These are phyloP conservation scores for Chaetomiaceae sp. DNA, from an alignment of 2,329 filamentous ascomycete genomes.

Conservation along the genomic window DNA sequence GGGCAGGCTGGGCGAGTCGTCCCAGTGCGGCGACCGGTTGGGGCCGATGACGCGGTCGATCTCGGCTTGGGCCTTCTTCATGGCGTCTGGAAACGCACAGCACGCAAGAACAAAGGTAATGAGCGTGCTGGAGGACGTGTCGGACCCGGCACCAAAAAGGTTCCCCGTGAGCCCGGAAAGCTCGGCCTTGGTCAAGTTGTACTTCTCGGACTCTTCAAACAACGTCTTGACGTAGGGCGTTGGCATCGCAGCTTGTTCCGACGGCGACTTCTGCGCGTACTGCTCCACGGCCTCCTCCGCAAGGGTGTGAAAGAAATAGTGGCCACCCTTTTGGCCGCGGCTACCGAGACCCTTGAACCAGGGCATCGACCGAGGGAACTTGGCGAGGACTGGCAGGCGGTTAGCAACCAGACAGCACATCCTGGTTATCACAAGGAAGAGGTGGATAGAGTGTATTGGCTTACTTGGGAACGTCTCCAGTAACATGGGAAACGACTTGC, in stretches of 20 bases:
- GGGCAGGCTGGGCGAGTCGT: conserved; percentile 43
- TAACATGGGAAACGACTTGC: conserved; percentile 50
- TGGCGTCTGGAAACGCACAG: conserved; percentile 42
- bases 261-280: conserved; percentile 25
- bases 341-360: conserved; percentile 45
- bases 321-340: conserved; percentile 34
- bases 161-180: conserved; percentile 43
- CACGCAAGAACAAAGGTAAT: conserved; percentile 45
- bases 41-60: conserved; percentile 46
- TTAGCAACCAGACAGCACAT: neutral
- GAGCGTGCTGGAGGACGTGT: conserved; percentile 43
- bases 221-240: conserved; percentile 40
- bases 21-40: conserved; percentile 40
- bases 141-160: conserved; percentile 42
- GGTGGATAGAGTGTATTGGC: too few relatives aligned
- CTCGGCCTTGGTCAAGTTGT: conserved; percentile 39
- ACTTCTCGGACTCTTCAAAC: conserved; percentile 41
- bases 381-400: conserved; percentile 33
- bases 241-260: conserved; percentile 22
- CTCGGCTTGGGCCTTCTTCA: conserved; percentile 44
- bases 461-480: conserved; percentile 47
- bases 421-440: neutral
- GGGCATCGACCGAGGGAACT: conserved; percentile 43
- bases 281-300: conserved; percentile 44
- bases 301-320: conserved; percentile 47